Base-by-base conservation (phyloP, 2,329 filamentous ascomycete genomes). In the Macroventuria anomochaeta region DNA sequence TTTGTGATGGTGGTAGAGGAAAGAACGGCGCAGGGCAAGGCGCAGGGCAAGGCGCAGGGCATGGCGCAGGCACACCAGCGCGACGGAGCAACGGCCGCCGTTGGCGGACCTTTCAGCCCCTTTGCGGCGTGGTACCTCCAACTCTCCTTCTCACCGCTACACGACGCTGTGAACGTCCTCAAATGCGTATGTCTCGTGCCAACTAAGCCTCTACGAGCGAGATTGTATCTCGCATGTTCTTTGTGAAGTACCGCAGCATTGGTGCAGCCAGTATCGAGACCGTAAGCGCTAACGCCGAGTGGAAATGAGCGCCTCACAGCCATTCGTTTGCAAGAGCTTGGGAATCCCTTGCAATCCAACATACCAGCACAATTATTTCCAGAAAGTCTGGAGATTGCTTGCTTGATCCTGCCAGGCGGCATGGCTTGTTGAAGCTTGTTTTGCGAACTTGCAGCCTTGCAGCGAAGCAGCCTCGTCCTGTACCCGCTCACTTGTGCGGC, bases 351-450 rank as follows among this genome's bases (percentile, higher is more conserved):
- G 21, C 34, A 20, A 29, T 28, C 11, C 8, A 32, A 15, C 8
- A 28, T 5, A 17, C 13, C 32, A 48, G 28, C 20, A 33, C 17
- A 13, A n/a, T 1, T 10, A 10, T 8, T 25, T 36, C 29, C 39
- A 39, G 44, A 40, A 20, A 32, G 12, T 37, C 39, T 40, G 34
- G 33, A 54, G 28, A 49, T 44, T 54, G 12, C 26, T 13, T 26
- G 38, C 49, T 54, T 54, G 46, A 54, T 40, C 44, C 44, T 49
- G 28, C 46, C 8, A 17, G 13, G 39, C 23, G 25, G 41, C 26
- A 13, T 33, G 10, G 12, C 15, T 12, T 18, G 0, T 43, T 26
- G 28, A 26, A 18, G 13, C 12, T 34, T 21, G 18, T 49, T 31
- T 29, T 40, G 44, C 39, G 29, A 44, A 23, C 18, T 13, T 40